A percentile compares a stretch with the other conserved stretches of the same genome.
Evolutionary conservation across 768 basidiomycete species (phyloP).

Genomic region (Candolleomyces aberdarensis): DNA sequence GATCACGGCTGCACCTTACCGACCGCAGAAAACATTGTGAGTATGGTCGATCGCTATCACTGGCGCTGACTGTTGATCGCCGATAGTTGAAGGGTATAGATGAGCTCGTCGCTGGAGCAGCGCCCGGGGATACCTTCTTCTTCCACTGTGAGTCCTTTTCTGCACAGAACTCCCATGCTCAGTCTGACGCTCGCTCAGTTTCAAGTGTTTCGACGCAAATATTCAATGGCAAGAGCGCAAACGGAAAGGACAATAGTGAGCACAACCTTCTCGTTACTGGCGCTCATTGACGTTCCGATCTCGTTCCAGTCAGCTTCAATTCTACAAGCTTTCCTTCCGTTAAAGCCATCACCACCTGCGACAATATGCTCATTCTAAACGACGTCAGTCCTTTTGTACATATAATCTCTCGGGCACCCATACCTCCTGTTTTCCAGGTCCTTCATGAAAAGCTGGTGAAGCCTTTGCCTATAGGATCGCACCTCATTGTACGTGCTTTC

Average conservation of each 20-base stretch:
- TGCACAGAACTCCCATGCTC: not conserved
- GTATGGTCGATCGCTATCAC: constrained; percentile 11
- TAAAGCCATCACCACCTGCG: constrained; percentile 36
- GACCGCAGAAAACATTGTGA: constrained; percentile 43
- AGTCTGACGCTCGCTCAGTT: constrained; percentile 20
- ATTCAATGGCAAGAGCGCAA: constrained; percentile 38
- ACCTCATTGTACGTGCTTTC: constrained; percentile 30
- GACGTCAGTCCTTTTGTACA: constrained; percentile 23
- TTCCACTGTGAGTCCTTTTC: constrained; percentile 48
- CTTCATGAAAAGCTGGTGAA: constrained; percentile 34
- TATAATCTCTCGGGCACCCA: not conserved
- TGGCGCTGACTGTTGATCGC: not conserved
- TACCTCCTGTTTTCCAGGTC: constrained; percentile 17
- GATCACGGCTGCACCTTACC: constrained; percentile 28
- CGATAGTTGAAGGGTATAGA: constrained; percentile 39
- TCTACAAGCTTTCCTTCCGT: too few species aligned
- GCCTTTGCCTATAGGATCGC: constrained; percentile 32
- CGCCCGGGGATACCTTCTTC: constrained; percentile 49
- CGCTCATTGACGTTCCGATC: not conserved
- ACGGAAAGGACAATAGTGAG: constrained; percentile 53
- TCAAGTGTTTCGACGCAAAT: constrained; percentile 49
- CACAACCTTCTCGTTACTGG: not conserved
- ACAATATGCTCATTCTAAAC: constrained; percentile 34
- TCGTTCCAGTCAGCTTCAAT: not conserved
- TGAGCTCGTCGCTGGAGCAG: constrained; percentile 40